These are phyloP conservation scores for Chaetomium olivaceum DNA, from an alignment of 2,329 filamentous ascomycete genomes.

Conservation along the genomic window DNA sequence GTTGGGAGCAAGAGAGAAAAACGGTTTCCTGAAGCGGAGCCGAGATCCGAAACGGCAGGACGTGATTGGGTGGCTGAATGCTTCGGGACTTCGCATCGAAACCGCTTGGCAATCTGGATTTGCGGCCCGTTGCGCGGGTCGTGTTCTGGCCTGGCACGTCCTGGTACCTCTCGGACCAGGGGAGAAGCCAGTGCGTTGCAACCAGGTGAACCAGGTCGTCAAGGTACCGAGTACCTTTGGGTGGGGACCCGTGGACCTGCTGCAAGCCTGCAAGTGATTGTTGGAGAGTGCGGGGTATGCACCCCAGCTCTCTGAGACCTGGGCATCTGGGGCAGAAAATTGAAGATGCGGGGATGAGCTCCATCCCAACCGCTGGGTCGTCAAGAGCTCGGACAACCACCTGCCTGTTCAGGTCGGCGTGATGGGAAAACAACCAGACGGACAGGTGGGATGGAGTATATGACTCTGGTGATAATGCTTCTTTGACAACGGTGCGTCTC, in stretches of 20 bases:
- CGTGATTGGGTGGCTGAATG: slow-evolving; percentile 32
- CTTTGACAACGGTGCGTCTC: slow-evolving; percentile 2
- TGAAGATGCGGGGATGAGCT: slow-evolving; percentile 26
- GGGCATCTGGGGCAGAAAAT: slow-evolving; percentile 16
- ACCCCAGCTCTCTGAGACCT: slow-evolving; percentile 20
- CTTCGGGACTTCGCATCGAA: slow-evolving; percentile 24
- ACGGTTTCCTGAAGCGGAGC: slow-evolving; percentile 30
- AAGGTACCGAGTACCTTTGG: slow-evolving; percentile 16
- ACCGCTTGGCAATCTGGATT: slow-evolving; percentile 34
- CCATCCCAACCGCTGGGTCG: slow-evolving; percentile 22
- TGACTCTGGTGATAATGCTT: neutral
- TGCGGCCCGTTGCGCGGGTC: slow-evolving; percentile 31
- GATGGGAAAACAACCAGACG: slow-evolving; percentile 4
- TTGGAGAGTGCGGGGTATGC: slow-evolving; percentile 29
- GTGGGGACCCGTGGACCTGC: neutral
- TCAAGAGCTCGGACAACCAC: slow-evolving; percentile 18
- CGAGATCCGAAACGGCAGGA: slow-evolving; percentile 13
- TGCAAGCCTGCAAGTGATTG: slow-evolving; percentile 7
- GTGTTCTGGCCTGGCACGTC: slow-evolving; percentile 6
- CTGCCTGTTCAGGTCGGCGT: slow-evolving; percentile 25
- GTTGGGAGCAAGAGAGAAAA: slow-evolving; percentile 14
- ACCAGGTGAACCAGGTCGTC: neutral
- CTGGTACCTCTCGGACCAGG: slow-evolving; percentile 21
- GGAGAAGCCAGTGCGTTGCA: neutral
- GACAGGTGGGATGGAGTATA: slow-evolving; percentile 4